Evolutionary conservation across 1,284 basidiomycete genomes (phyloP).

Genomic region (Marasmius tenuissimus): DNA sequence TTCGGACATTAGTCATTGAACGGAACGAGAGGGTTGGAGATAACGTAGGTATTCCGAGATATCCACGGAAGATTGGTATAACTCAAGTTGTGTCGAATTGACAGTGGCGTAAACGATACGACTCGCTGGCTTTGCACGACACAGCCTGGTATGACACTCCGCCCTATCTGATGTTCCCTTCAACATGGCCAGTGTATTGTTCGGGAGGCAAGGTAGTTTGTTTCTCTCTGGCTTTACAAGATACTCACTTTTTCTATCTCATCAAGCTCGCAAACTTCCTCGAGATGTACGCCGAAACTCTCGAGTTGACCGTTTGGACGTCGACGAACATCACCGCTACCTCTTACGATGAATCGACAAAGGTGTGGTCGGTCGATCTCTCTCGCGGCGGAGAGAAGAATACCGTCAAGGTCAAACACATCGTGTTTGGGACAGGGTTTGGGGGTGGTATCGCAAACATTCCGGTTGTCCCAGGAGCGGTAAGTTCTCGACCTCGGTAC

Average conservation of each 20-base stretch:
- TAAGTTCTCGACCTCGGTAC: not conserved
- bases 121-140: slow-evolving; percentile 50
- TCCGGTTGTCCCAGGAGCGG: slow-evolving; percentile 37
- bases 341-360: slow-evolving; percentile 35
- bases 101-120: slow-evolving; percentile 48
- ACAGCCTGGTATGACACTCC: slow-evolving; percentile 47
- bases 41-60: slow-evolving; percentile 11
- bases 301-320: slow-evolving; percentile 57
- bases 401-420: slow-evolving; percentile 43
- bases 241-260: not conserved
- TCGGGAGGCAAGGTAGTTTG: slow-evolving; percentile 38
- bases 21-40: slow-evolving; percentile 43
- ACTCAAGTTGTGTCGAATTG: not conserved
- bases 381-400: slow-evolving; percentile 37
- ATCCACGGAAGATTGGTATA: not conserved
- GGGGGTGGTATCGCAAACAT: slow-evolving; percentile 44
- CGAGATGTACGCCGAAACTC: slow-evolving; percentile 49
- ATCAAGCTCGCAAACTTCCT: slow-evolving; percentile 53
- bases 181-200: slow-evolving; percentile 49
- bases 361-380: slow-evolving; percentile 47
- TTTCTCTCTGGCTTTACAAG: not conserved
- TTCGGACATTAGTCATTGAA: slow-evolving; percentile 10
- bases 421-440: slow-evolving; percentile 52
- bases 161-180: slow-evolving; percentile 42
- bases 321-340: slow-evolving; percentile 37